Base-by-base conservation (phyloP, 306 rosid species). In the Dryas octopetala region DNA sequence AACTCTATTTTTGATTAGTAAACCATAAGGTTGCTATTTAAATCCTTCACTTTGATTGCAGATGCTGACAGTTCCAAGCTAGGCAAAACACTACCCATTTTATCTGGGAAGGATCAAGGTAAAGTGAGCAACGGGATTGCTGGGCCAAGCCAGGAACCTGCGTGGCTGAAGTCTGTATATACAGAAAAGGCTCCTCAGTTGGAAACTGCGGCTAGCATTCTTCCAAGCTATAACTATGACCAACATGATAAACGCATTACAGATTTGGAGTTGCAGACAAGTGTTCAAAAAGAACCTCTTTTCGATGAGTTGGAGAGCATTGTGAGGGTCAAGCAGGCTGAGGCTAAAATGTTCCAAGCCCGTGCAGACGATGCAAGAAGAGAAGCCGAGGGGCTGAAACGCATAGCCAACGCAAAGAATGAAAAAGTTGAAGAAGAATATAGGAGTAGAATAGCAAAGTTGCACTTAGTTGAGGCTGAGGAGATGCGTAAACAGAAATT, bases 331-430 rank as follows among this genome's bases (percentile, higher is more conserved):
- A 96, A 96, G 82, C 92, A 78, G 52, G 96, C 93, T 1, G 99
- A 96, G 85, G 97, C 98, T 23, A 86, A 90, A 82, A 89, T 96
- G 98, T 96, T 96, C 77, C 99, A 96, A 62, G 57, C 91, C 13
- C 96, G 93, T 28, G 93, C 99, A 1, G 97, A 96, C 50, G 96
- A 90, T 40, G 99, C 99, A 58, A 92, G 97, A 86, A 90, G 93
- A 66, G 98, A 92, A 58, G 97, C 99, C 13, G 98, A 92, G 78
- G 96, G 91, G 71, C 81, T 96, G 84, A 91, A 88, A 51, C 91
- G 92, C 76, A 96, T 96, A 80, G 90, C 97, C 58, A 73, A 86
- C 57, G 93, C 98, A 41, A 96, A 96, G 88, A 90, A 83, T 76
- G 97, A 89, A 82, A 92, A 89, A 80, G 76, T 85, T 59, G 98